phyloP scores from a whole-genome alignment of 805 yeast species.

The Metschnikowia shivogae region DNA sequence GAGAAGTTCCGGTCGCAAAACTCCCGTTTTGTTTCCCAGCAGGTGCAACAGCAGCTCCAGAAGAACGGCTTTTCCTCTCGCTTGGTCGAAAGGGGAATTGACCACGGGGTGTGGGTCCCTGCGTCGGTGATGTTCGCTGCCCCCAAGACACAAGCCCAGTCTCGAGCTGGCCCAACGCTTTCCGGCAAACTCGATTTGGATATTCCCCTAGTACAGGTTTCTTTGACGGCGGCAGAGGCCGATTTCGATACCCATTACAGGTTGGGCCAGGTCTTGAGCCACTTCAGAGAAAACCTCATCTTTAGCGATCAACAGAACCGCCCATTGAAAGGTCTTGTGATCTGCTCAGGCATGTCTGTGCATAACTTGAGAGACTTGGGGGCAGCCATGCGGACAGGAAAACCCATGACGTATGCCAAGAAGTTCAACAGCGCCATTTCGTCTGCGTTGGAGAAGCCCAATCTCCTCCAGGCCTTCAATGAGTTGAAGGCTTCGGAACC shows the following conservation, averaged over 20 bases:
- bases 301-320: conserved; percentile 25
- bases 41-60: conserved; percentile 39
- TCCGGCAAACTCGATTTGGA: conserved; percentile 34
- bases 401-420: conserved; percentile 43
- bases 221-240: conserved; percentile 37
- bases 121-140: conserved; percentile 60
- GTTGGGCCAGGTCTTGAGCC: conserved; percentile 53
- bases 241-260: conserved; percentile 43
- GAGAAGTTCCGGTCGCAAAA: conserved; percentile 56
- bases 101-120: conserved; percentile 85
- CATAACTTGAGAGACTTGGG: conserved; percentile 64
- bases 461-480: conserved; percentile 36
- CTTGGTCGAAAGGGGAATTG: conserved; percentile 60
- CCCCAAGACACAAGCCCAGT: conserved; percentile 13
- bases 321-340: conserved; percentile 38
- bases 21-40: conserved; percentile 39
- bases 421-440: conserved; percentile 48
- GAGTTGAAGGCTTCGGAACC: conserved; percentile 27
- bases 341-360: conserved; percentile 77
- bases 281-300: conserved; percentile 43
- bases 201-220: conserved; percentile 48
- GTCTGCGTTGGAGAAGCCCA: conserved; percentile 29
- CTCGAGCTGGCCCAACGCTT: not conserved
- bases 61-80: conserved; percentile 42
- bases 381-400: conserved; percentile 11